Evolutionary conservation across 2,329 filamentous ascomycete genomes (phyloP).

Genomic region (Hypoxylon sp.): DNA sequence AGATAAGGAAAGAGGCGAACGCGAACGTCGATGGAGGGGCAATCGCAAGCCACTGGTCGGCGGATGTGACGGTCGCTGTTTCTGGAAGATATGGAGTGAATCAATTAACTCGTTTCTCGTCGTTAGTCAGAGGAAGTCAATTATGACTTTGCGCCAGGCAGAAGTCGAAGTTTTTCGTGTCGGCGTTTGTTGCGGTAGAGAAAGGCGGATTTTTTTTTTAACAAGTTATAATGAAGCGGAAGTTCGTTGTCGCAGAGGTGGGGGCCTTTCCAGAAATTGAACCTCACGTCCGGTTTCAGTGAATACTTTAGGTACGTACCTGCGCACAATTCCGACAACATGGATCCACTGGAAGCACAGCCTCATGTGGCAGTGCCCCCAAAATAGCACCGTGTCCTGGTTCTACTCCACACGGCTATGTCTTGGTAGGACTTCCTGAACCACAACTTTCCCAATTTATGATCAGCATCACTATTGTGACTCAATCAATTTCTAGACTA

Average conservation of each 20-base stretch:
- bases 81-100: conserved; percentile 1
- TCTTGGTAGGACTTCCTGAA: neutral
- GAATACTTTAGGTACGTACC: too few species aligned
- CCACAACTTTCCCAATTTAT: neutral
- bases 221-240: conserved; percentile 25
- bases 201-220: conserved; percentile 17
- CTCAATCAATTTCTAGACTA: neutral
- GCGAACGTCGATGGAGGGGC: conserved; percentile 27
- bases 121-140: neutral
- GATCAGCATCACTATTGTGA: conserved; percentile 7
- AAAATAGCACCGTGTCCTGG: neutral
- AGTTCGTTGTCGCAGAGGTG: conserved; percentile 32
- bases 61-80: conserved; percentile 16
- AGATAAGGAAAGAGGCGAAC: conserved; percentile 10
- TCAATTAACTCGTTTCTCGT: conserved; percentile 1
- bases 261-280: conserved; percentile 23
- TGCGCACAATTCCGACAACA: neutral
- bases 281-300: conserved; percentile 28
- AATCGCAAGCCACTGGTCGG: conserved; percentile 22
- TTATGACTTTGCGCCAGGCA: conserved; percentile 45
- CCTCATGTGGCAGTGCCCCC: conserved; percentile 4
- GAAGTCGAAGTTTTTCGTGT: conserved; percentile 24
- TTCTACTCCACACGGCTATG: neutral
- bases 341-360: neutral
- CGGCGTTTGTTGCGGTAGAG: conserved; percentile 7